Base-by-base conservation (phyloP, 2,329 filamentous ascomycete genomes). In the Dryadomyces quercivorus region DNA sequence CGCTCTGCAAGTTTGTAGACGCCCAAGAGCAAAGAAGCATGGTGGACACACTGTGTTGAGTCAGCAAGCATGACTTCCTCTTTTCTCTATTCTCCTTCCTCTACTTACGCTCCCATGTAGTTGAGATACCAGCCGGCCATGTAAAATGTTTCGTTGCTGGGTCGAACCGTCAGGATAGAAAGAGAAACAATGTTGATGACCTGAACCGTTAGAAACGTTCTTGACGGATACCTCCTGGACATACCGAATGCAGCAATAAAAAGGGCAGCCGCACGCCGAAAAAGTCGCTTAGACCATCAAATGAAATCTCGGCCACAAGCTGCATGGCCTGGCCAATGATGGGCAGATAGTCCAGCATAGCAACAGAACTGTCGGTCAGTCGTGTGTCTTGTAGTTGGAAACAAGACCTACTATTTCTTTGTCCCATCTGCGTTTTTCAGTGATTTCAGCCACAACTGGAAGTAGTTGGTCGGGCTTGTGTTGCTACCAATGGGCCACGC, bases 51-150 rank as follows among this genome's bases (percentile, higher is more conserved):
- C 52, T 54, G 43, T 13, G 1, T 7, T 10, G 3, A n/a, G 8
- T 31, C 10, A 42, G 38, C 46, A 16, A 12, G 8, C 4, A 5
- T 31, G 26, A 5, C 26, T 31, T 31, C 8, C 26, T 31, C 26
- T 4, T 31, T 31, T 8, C 4, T 31, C 8, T 31, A 31, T 31
- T 31, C 4, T 31, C 4, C 26, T 31, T 31, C 4, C 26, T 31
- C 26, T 31, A 42, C 52, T 45, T 15, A 56, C 55, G 40, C 55
- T 56, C 55, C 55, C 5, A 56, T 43, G 21, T 40, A 56, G 36
- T 56, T 56, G 26, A 56, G 21, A 22, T 54, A 56, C 55, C 55
- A 56, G 16, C 55, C 55, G 10, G 52, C 55, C 52, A 56, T 54
- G 45, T 56, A 56, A 16, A 34, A 22, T 5, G 36, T 13, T 15